Base-by-base conservation (phyloP, 2,329 filamentous ascomycete genomes). In the Ceratocystis papillata region DNA sequence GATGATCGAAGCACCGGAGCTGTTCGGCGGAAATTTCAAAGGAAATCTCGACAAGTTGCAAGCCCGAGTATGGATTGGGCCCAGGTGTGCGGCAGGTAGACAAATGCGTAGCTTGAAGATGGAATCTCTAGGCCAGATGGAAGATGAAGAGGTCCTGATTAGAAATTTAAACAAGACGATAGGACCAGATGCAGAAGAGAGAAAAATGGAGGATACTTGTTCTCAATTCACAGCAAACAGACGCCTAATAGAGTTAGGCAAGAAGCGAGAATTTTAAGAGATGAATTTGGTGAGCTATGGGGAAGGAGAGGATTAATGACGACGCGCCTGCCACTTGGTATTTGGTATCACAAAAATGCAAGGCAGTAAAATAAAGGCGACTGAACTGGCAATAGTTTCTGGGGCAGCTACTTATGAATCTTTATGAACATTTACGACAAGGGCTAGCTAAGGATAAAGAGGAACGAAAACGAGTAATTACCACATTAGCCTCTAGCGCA, bases 341-440 rank as follows among this genome's bases (percentile, higher is more conserved):
- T 41, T 41, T 41, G 30, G 22, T 17, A 57, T 68, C 37, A 63
- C 62, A 69, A 48, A 60, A 66, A 65, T 20, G 46, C 62, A 65
- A 22, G 33, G 59, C n/a, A 33, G 45, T 41, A 62, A 62, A 44
- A 28, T 41, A 15, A 12, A 41, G 37, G 37, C 3, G 37, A 41
- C n/a, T 25, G 22, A 46, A 46, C 6, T 53, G 8, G 22, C 22
- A 12, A 28, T 22, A 53, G 15, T 53, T 53, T 53, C 22, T 17
- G 48, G 22, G 48, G 20, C 48, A 53, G 48, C 25, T 22, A 53
- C 48, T 53, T 41, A 41, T 41, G 37, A 41, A 41, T 15, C 37
- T 41, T 41, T 41, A 15, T 41, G 37, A 41, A 41, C 37, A 41
- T 41, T 41, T 15, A 41, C 37, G 37, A 41, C 37, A 41, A 25